phyloP scores from a whole-genome alignment of 164 flowering plant genomes.

The Annona cherimola region DNA sequence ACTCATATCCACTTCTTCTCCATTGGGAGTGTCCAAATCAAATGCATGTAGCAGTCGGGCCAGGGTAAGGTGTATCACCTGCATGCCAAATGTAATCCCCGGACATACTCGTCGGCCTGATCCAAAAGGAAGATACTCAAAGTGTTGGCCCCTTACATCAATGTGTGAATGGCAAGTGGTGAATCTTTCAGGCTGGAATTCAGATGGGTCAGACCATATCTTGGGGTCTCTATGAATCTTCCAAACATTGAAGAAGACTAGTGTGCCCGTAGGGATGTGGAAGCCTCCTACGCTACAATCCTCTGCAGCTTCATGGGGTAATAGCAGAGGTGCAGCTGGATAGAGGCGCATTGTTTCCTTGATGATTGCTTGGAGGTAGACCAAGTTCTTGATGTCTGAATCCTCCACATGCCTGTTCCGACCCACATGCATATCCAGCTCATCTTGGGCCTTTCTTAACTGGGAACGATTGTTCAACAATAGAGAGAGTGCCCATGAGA shows the following conservation, averaged over 20 bases:
- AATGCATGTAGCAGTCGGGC: constrained; percentile 8
- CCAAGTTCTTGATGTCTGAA: constrained; percentile 30
- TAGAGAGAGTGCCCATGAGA: constrained; percentile 47
- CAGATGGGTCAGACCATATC: constrained; percentile 39
- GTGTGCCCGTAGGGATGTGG: constrained; percentile 35
- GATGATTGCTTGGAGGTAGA: constrained; percentile 32
- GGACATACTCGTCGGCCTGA: constrained; percentile 22
- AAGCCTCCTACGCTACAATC: constrained; percentile 34
- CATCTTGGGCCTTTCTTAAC: constrained; percentile 24
- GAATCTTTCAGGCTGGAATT: constrained; percentile 56
- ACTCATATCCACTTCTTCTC: constrained; percentile 5
- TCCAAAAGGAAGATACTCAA: constrained; percentile 20
- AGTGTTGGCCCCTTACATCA: constrained; percentile 7
- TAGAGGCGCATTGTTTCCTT: constrained; percentile 39
- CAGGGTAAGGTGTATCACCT: constrained; percentile 4
- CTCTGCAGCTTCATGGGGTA: constrained; percentile 40
- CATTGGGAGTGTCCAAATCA: constrained; percentile 5
- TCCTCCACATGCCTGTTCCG: constrained; percentile 31
- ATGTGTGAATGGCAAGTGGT: constrained; percentile 5
- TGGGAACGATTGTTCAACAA: constrained; percentile 31
- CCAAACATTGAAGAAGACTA: constrained; percentile 40
- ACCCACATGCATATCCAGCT: constrained; percentile 31
- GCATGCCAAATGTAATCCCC: constrained; percentile 12
- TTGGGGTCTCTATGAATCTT: constrained; percentile 23
- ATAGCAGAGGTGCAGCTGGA: constrained; percentile 38